Conservation (phyloP, 2,329 filamentous ascomycete species). For the Hymenoscyphus repandus region DNA sequence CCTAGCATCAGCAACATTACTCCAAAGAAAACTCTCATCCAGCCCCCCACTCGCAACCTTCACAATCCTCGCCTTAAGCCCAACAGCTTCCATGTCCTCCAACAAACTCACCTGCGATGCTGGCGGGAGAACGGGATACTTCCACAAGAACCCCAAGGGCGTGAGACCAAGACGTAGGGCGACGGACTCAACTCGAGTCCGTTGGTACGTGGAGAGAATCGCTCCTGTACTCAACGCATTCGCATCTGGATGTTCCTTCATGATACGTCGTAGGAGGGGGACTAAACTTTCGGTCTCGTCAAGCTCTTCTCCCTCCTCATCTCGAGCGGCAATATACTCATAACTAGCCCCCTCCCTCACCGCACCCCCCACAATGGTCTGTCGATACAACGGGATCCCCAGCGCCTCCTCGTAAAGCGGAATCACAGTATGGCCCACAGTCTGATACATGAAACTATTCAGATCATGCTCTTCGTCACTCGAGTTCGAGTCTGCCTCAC, state of each 20-base stretch:
- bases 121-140: constrained; percentile 69
- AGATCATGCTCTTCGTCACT: constrained; percentile 56
- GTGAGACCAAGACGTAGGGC: constrained; percentile 76
- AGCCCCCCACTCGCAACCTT: constrained; percentile 92
- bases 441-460: constrained; percentile 99
- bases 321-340: constrained; percentile 23
- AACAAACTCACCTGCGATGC: constrained; percentile 51
- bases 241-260: constrained; percentile 66
- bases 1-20: constrained; percentile 59
- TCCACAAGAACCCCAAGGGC: constrained; percentile 87
- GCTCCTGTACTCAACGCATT: constrained; percentile 88
- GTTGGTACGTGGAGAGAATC: constrained; percentile 91
- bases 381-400: constrained; percentile 76
- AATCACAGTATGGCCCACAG: constrained; percentile 82
- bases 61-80: constrained; percentile 84
- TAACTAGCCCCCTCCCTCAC: constrained; percentile 72
- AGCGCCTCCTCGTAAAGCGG: constrained; percentile 79
- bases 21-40: constrained; percentile 75
- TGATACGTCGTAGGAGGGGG: constrained; percentile 64
- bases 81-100: constrained; percentile 71
- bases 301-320: constrained; percentile 19
- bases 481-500: constrained; percentile 16
- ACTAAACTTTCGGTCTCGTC: constrained; percentile 91
- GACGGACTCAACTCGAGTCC: constrained; percentile 90
- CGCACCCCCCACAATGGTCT: constrained; percentile 66